A percentile compares a stretch with the other conserved stretches of the same genome.
These are phyloP conservation scores for Endocladia muricata DNA, from an alignment of 31 red algal genomes.

Conservation along the genomic window DNA sequence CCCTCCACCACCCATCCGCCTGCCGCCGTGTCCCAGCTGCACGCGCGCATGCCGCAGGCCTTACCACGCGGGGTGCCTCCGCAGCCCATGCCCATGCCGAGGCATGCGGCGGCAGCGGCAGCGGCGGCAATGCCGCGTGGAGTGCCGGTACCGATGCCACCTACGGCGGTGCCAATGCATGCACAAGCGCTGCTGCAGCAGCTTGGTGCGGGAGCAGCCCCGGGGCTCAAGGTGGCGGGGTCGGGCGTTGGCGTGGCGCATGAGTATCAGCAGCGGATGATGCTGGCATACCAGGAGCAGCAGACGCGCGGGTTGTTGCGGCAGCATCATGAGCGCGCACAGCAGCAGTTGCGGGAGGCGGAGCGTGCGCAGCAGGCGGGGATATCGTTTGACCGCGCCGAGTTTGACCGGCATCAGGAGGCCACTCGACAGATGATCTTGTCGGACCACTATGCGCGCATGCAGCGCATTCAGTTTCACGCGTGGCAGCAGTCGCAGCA, in stretches of 20 bases:
- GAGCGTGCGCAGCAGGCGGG: conserved; percentile 50
- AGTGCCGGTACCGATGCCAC: background rate
- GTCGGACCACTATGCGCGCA: conserved; percentile 30
- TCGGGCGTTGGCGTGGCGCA: background rate
- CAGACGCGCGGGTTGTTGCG: conserved; percentile 28
- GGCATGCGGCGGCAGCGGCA: too few species aligned
- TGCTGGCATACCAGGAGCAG: conserved; percentile 60
- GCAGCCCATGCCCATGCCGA: too few species aligned
- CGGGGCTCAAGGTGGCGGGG: background rate
- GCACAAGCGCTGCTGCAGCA: background rate
- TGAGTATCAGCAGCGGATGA: conserved; percentile 33
- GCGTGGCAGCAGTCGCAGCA: conserved; percentile 42
- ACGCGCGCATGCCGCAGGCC: background rate
- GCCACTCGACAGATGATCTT: conserved; percentile 53
- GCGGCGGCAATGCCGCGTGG: background rate
- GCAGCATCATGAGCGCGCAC: conserved; percentile 30
- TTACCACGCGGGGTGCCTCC: background rate
- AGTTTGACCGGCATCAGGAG: conserved; percentile 63
- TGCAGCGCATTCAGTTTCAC: conserved; percentile 28
- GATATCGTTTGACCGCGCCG: conserved; percentile 39
- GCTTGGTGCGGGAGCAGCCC: background rate
- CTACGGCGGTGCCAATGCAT: background rate
- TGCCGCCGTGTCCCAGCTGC: background rate
- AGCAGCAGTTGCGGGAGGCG: conserved; percentile 41
- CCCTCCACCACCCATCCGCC: background rate